phyloP scores from a whole-genome alignment of 192 early-diverging fungal species.

The Entomortierella chlamydospora region DNA sequence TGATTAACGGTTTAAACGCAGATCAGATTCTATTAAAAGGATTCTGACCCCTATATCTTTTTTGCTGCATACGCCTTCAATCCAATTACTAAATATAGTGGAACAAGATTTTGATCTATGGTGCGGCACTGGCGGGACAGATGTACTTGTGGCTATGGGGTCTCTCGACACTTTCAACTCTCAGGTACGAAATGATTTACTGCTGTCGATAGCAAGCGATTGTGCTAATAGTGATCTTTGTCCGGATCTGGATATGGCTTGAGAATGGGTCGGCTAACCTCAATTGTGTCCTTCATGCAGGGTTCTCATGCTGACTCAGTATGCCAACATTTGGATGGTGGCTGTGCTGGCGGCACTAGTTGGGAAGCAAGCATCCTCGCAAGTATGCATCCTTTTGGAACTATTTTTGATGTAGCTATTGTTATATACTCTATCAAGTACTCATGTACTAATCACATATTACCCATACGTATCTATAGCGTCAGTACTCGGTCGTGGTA shows the following conservation, averaged over 20 bases:
- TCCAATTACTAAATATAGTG: conserved; percentile 11
- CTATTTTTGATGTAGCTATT: neutral
- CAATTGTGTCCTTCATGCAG: conserved; percentile 8
- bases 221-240: neutral
- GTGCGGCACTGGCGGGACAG: conserved; percentile 41
- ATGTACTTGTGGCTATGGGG: conserved; percentile 56
- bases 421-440: neutral
- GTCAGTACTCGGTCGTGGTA: conserved; percentile 36
- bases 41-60: neutral
- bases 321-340: conserved; percentile 56
- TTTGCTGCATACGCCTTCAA: neutral
- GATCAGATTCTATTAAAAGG: neutral
- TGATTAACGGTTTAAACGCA: neutral
- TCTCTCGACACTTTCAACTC: conserved; percentile 40
- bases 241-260: neutral
- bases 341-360: conserved; percentile 42
- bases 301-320: conserved; percentile 56
- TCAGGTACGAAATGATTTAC: conserved; percentile 17
- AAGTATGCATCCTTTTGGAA: conserved; percentile 15
- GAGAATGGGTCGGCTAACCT: neutral
- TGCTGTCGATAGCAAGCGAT: neutral
- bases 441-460: conserved; percentile 2
- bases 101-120: conserved; percentile 42
- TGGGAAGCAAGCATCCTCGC: conserved; percentile 32
- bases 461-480: conserved; percentile 7